These are phyloP conservation scores for Cladophialophora psammophila DNA, from an alignment of 2,329 filamentous ascomycete species.

Conservation along the genomic window DNA sequence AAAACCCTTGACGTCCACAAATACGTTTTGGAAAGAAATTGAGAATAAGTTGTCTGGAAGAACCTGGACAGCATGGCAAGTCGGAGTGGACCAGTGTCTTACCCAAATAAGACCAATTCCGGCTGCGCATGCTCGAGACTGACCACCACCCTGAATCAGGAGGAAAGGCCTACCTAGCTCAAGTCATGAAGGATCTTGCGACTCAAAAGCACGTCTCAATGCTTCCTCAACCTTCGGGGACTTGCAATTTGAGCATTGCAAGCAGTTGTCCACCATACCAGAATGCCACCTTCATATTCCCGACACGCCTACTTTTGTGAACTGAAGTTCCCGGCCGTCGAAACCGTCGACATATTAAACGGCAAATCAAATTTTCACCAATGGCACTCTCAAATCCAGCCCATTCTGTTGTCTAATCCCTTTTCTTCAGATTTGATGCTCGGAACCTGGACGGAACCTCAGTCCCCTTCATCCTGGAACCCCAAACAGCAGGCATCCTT, in stretches of 20 bases:
- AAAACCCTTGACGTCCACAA: neutral
- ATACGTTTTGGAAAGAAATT: neutral
- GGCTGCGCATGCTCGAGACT: neutral
- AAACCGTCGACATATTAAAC: constrained; percentile 15
- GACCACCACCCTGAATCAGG: constrained; percentile 18
- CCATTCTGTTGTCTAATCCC: constrained; percentile 27
- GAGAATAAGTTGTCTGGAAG: neutral
- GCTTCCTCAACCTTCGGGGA: neutral
- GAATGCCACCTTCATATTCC: constrained; percentile 1
- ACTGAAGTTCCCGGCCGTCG: constrained; percentile 22
- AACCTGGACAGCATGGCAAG: neutral
- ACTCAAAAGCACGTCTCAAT: constrained; percentile 6
- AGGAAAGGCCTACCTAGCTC: neutral
- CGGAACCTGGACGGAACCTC: constrained; percentile 29
- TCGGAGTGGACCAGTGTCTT: constrained; percentile 12
- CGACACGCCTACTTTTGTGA: constrained; percentile 15
- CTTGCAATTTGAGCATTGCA: neutral
- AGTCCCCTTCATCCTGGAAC: neutral
- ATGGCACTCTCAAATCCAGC: constrained; percentile 32
- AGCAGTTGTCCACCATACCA: neutral
- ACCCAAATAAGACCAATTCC: neutral
- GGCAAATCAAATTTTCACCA: constrained; percentile 35
- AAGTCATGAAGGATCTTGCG: neutral
- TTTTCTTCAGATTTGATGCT: constrained; percentile 29
- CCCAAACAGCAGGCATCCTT: constrained; percentile 4